Evolutionary conservation across 805 yeast species (phyloP).

Genomic region (Starmera quercuum): DNA sequence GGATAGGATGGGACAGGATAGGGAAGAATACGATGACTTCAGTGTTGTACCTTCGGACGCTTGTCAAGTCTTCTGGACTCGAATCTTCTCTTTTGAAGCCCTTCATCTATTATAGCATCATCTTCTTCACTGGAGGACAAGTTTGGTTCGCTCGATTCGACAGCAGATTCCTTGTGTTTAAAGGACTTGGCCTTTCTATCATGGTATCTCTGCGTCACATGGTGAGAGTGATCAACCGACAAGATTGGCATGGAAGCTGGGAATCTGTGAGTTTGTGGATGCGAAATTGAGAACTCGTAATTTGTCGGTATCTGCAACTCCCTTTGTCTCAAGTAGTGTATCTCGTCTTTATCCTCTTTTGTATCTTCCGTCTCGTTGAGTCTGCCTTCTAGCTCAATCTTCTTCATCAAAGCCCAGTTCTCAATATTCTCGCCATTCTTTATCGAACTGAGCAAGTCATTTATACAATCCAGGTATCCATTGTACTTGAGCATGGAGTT

Average conservation of each 20-base stretch:
- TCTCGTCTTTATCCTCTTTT: background rate
- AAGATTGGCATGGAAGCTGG: conserved; percentile 16
- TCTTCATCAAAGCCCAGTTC: conserved; percentile 42
- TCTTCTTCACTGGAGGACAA: background rate
- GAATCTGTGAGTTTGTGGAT: conserved; percentile 8
- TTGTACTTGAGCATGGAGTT: conserved; percentile 37
- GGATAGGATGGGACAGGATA: too few species aligned
- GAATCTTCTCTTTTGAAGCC: background rate
- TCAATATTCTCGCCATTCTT: conserved; percentile 35
- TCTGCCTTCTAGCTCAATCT: conserved; percentile 31
- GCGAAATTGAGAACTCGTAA: conserved; percentile 10
- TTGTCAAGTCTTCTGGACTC: background rate
- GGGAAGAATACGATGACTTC: too few species aligned
- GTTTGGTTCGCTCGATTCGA: too few species aligned
- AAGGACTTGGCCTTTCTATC: too few species aligned
- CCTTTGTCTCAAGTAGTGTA: background rate
- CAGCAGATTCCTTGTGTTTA: too few species aligned
- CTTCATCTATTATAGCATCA: background rate
- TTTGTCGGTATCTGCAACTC: conserved; percentile 7
- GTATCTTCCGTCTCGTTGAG: conserved; percentile 2
- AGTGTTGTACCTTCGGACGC: background rate
- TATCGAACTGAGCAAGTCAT: conserved; percentile 42
- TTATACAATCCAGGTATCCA: conserved; percentile 57
- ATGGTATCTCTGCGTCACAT: too few species aligned
- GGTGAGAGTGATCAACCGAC: conserved; percentile 2